These are phyloP conservation scores for Trichoderma gamsii DNA, from an alignment of 495 filamentous ascomycete genomes.

Conservation along the genomic window DNA sequence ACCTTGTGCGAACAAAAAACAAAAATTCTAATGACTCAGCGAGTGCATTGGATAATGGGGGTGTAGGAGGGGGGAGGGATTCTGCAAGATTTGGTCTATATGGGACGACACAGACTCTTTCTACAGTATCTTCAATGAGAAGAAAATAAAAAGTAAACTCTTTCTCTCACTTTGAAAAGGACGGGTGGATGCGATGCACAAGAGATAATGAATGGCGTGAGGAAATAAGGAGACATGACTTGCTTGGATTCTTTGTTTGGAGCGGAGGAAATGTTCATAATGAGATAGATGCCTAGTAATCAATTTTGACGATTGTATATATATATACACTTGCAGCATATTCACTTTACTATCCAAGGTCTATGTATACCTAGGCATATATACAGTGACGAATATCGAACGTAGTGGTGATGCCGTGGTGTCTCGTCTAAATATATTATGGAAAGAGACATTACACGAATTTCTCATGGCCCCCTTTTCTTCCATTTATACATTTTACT, in stretches of 20 bases:
- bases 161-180: background rate
- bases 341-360: background rate
- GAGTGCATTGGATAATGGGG: background rate
- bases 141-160: too few species aligned
- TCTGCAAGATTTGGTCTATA: too few species aligned
- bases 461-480: background rate
- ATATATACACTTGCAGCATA: background rate
- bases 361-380: background rate
- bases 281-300: slow-evolving; percentile 7
- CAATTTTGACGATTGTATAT: background rate
- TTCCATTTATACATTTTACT: background rate
- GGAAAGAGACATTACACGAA: background rate
- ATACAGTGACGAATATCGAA: too few species aligned
- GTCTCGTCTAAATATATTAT: background rate
- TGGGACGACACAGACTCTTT: too few species aligned
- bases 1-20: background rate
- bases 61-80: too few species aligned
- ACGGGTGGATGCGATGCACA: background rate
- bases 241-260: background rate
- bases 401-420: background rate
- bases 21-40: background rate
- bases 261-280: background rate
- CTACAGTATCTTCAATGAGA: too few species aligned
- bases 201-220: background rate
- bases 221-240: background rate